phyloP scores from a whole-genome alignment of 306 rosid species.

The Prunus mongolica region DNA sequence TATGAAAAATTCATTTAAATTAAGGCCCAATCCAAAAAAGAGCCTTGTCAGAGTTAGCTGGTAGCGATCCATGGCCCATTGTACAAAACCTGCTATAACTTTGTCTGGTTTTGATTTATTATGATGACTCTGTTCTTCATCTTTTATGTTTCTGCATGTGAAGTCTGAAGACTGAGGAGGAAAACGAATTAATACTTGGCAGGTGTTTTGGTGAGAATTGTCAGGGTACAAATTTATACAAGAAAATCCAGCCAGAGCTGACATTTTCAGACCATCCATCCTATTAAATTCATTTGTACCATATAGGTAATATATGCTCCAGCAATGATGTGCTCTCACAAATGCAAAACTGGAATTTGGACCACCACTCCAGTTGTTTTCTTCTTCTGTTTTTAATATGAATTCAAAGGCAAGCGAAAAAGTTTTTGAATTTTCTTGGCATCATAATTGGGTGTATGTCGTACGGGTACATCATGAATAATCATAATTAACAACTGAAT shows the following conservation, averaged over 20 bases:
- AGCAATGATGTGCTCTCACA: background rate
- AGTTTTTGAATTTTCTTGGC: no score
- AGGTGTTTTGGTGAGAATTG: background rate
- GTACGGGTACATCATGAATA: background rate
- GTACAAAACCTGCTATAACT: no score
- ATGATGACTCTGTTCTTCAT: background rate
- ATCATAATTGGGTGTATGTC: background rate
- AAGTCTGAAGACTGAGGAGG: background rate
- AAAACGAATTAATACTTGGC: background rate
- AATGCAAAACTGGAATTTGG: background rate
- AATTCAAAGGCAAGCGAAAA: no score
- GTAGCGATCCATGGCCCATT: no score
- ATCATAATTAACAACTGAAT: no score
- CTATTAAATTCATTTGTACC: background rate
- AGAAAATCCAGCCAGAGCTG: background rate
- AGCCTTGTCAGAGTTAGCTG: no score
- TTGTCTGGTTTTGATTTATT: no score
- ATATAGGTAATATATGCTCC: background rate
- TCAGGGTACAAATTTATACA: background rate
- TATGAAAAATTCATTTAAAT: no score
- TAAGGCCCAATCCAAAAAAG: no score
- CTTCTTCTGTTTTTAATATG: no score
- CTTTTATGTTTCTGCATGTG: background rate
- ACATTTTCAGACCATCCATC: background rate
- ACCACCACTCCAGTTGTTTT: background rate